phyloP scores from a whole-genome alignment of 2,329 filamentous ascomycete genomes.

The Grosmannia serpens region DNA sequence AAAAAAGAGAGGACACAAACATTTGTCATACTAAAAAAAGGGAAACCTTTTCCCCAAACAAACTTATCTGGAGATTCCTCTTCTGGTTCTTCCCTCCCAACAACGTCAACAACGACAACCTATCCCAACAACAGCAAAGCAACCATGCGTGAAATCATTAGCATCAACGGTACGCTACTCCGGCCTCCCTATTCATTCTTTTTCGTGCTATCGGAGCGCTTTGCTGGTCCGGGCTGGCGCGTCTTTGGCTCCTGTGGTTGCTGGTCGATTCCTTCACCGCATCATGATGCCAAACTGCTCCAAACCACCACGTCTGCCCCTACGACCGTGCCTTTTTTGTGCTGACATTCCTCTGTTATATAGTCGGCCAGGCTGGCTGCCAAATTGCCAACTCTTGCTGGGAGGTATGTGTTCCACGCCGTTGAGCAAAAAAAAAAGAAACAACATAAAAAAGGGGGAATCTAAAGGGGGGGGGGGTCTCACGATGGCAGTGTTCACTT shows the following conservation, averaged over 20 bases:
- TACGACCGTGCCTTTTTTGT: constrained; percentile 4
- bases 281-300: background rate
- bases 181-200: constrained; percentile 21
- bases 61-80: background rate
- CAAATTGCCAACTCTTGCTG: constrained; percentile 99
- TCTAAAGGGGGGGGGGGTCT: background rate
- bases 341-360: constrained; percentile 39
- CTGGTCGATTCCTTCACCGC: constrained; percentile 12
- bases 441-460: background rate
- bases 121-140: constrained; percentile 5
- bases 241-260: constrained; percentile 2
- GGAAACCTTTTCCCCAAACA: constrained; percentile 3
- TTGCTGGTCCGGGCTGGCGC: constrained; percentile 11
- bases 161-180: constrained; percentile 72
- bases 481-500: background rate
- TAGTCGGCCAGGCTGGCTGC: constrained; percentile 99
- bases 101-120: background rate
- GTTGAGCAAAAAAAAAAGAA: background rate
- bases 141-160: constrained; percentile 99
- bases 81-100: background rate
- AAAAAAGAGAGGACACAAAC: constrained; percentile 4
- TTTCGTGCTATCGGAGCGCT: background rate
- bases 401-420: constrained; percentile 61
- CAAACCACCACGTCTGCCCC: background rate
- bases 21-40: constrained; percentile 6